These are phyloP conservation scores for Lepidopterella palustris DNA, from an alignment of 495 filamentous ascomycete genomes.

Conservation along the genomic window DNA sequence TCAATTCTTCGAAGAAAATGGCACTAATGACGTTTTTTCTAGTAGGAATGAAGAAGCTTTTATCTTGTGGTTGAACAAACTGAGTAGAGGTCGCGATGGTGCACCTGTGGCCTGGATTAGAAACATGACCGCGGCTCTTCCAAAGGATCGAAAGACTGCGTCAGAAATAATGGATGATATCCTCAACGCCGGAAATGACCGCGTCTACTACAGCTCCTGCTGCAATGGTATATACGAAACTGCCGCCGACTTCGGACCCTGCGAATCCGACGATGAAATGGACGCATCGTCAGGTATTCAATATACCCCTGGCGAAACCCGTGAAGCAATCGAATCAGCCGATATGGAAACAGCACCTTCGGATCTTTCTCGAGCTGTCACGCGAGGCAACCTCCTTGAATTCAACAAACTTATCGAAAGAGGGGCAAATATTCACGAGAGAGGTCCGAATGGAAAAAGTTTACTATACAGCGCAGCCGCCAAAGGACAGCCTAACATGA, in stretches of 20 bases:
- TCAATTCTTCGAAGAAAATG: not conserved
- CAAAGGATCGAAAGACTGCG: not conserved
- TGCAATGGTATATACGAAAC: not conserved
- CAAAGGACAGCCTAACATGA: not conserved
- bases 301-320: not conserved
- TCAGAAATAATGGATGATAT: not conserved
- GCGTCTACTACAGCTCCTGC: not conserved
- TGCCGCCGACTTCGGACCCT: not conserved
- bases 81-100: not conserved
- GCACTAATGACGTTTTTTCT: not conserved
- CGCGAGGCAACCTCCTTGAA: not conserved
- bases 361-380: not conserved
- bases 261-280: not conserved
- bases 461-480: not conserved
- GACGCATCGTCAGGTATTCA: not conserved
- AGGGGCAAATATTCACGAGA: not conserved
- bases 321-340: not conserved
- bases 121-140: not conserved
- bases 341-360: not conserved
- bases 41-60: not conserved
- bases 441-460: not conserved
- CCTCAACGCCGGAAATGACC: not conserved
- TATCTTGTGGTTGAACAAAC: not conserved
- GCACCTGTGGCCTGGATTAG: not conserved
- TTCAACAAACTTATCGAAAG: not conserved